A percentile compares a stretch with the other conserved stretches of the same genome.
These are phyloP conservation scores for Sistotremastrum niveocremeum DNA, from an alignment of 768 basidiomycete genomes.

Conservation along the genomic window DNA sequence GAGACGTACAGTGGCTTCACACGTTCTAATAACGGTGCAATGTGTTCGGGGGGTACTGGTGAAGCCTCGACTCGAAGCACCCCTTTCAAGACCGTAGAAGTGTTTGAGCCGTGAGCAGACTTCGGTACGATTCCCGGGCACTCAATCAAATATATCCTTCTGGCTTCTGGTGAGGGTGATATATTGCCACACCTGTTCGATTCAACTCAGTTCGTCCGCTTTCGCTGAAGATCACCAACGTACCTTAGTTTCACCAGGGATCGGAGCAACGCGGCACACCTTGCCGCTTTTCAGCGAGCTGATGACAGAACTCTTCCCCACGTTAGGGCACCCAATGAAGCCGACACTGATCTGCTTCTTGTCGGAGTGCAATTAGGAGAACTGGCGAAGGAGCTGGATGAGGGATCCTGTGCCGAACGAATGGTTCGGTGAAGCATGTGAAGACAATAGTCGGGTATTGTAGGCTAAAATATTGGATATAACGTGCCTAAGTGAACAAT, in stretches of 20 bases:
- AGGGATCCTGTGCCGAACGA: conserved; percentile 98
- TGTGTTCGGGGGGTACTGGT: conserved; percentile 83
- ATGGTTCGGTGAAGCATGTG: conserved; percentile 94
- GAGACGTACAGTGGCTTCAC: conserved; percentile 91
- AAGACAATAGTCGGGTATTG: conserved; percentile 95
- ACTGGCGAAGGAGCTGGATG: conserved; percentile 92
- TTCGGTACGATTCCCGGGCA: conserved; percentile 97
- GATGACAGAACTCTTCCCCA: conserved; percentile 94
- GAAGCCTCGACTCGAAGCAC: conserved; percentile 94
- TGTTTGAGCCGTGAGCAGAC: conserved; percentile 81
- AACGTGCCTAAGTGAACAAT: conserved; percentile 54
- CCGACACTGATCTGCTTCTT: conserved; percentile 99
- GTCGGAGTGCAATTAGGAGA: conserved; percentile 92
- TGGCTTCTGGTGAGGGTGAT: conserved; percentile 72
- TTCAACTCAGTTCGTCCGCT: background rate
- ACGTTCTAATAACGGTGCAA: conserved; percentile 74
- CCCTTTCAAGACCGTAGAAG: conserved; percentile 88
- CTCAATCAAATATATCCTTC: conserved; percentile 93
- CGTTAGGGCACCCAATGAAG: conserved; percentile 96
- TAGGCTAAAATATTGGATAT: conserved; percentile 89
- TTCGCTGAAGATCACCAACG: background rate
- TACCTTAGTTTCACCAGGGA: conserved; percentile 94
- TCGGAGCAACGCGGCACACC: conserved; percentile 91
- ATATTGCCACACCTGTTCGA: conserved; percentile 83
- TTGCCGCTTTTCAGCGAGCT: conserved; percentile 97